phyloP scores from a whole-genome alignment of 73 alveolate species.

The Uronychia binucleata region DNA sequence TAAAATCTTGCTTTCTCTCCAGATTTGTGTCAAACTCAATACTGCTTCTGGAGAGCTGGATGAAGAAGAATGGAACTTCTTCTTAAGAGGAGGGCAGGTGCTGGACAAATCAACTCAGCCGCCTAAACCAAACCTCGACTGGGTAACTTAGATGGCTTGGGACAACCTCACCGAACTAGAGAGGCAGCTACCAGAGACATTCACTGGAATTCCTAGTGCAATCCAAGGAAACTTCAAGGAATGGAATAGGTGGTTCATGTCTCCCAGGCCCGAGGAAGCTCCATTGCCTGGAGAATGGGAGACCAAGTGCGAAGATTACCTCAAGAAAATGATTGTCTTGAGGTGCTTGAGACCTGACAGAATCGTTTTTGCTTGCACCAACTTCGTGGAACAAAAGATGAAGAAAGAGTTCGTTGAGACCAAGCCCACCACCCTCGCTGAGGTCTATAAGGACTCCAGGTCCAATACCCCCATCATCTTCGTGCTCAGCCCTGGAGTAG shows the following conservation, averaged over 20 bases:
- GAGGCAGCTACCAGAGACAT: slow-evolving; percentile 73
- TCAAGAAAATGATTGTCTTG: slow-evolving; percentile 94
- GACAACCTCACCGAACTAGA: slow-evolving; percentile 92
- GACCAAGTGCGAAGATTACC: slow-evolving; percentile 92
- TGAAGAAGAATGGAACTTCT: slow-evolving; percentile 96
- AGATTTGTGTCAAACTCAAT: slow-evolving; percentile 94
- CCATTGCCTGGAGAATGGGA: slow-evolving; percentile 99
- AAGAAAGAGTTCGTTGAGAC: slow-evolving; percentile 96
- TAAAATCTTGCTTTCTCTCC: slow-evolving; percentile 96
- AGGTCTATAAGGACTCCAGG: slow-evolving; percentile 88
- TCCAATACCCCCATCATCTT: slow-evolving; percentile 94
- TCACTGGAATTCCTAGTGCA: slow-evolving; percentile 93
- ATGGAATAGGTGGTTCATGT: slow-evolving; percentile 98
- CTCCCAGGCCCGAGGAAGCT: slow-evolving; percentile 94
- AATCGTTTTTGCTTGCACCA: slow-evolving; percentile 94
- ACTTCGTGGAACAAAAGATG: slow-evolving; percentile 90
- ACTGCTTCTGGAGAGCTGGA: slow-evolving; percentile 87
- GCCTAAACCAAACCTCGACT: slow-evolving; percentile 87
- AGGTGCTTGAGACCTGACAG: slow-evolving; percentile 99
- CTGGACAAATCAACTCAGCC: slow-evolving; percentile 82
- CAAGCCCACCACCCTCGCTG: slow-evolving; percentile 92
- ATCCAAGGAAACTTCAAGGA: slow-evolving; percentile 94
- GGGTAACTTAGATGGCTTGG: slow-evolving; percentile 91
- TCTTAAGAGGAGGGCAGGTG: slow-evolving; percentile 93
- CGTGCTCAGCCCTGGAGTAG: slow-evolving; percentile 98